Evolutionary conservation across 495 filamentous ascomycete genomes (phyloP), one percentile per base, ranked within the genome.

Genomic region (Mycothermus thermophilus): DNA sequence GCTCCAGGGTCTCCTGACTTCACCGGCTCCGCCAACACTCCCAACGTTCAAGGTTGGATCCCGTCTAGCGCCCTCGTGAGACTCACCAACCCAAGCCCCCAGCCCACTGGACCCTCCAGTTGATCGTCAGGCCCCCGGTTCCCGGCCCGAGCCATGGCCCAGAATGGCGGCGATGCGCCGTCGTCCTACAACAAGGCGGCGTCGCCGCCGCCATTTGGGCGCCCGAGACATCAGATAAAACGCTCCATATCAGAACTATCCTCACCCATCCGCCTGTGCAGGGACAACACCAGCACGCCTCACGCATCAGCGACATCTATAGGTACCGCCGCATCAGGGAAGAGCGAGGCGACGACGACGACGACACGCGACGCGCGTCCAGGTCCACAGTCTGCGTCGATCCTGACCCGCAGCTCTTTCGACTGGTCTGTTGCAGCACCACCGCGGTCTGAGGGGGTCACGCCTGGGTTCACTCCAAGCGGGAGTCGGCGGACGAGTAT

Each of bases 191-290:
- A n/a, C 13, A 54, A 47, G 32, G 30, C 50, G 13, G 45, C 52
- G n/a, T n/a, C n/a, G n/a, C n/a, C n/a, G n/a, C n/a, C n/a, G 30
- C 57, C 60, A 16, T 53, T 60, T 31, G 51, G 55, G 18, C 61
- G 57, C 29, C 58, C 62, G 26, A 55, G 59, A 28, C 67, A 72
- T 39, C 59, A 64, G 37, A 54, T 67, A 28, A 58, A 54, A 32
- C 60, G 63, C 8, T 70, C 66, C 22, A 64, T 68, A 31, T 58
- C 59, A 32, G 66, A 73, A 40, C 44, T 66, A 31, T 64, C 67
- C 21, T 57, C 60, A 21, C 54, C 66, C n/a, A 54, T 64, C 42
- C 60, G 57, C 36, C 51, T 57, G 24, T 57, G 59, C 35, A 61
- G 64, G 27, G 60, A 62, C n/a, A n/a, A n/a, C n/a, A n/a, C n/a